These are phyloP conservation scores for Rhodotorula taiwanensis DNA, from an alignment of 768 basidiomycete species.

Conservation along the genomic window DNA sequence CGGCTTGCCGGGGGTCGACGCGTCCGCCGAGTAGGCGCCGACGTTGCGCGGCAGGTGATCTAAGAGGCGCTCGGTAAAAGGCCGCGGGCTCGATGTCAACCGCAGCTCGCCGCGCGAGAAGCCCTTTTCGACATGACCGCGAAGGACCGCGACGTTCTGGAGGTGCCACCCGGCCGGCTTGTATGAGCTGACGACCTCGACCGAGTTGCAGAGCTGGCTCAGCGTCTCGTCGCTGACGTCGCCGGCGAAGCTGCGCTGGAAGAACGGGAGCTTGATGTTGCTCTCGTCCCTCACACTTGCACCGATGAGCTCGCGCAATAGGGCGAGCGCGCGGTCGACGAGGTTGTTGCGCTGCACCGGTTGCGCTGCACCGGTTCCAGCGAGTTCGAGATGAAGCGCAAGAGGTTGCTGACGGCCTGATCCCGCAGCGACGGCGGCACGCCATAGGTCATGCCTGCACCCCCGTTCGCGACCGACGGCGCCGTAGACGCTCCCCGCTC, in stretches of 20 bases:
- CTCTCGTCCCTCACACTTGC: slow-evolving; percentile 84
- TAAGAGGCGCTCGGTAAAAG: slow-evolving; percentile 38
- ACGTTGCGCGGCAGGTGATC: slow-evolving; percentile 35
- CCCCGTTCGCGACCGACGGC: slow-evolving; percentile 40
- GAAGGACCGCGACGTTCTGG: slow-evolving; percentile 63
- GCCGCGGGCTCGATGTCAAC: slow-evolving; percentile 60
- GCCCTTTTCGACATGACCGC: slow-evolving; percentile 79
- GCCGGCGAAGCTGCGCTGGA: slow-evolving; percentile 66
- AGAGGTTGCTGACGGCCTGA: slow-evolving; percentile 86
- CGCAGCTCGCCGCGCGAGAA: slow-evolving; percentile 60
- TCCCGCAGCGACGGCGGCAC: slow-evolving; percentile 69
- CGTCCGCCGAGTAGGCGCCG: slow-evolving; percentile 15
- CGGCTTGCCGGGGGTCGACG: slow-evolving; percentile 45
- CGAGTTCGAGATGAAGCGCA: slow-evolving; percentile 72
- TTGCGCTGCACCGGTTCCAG: slow-evolving; percentile 45
- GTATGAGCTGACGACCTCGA: slow-evolving; percentile 76
- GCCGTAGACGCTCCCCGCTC: slow-evolving; percentile 46
- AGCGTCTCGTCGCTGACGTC: slow-evolving; percentile 67
- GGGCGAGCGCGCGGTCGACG: slow-evolving; percentile 46
- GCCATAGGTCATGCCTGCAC: slow-evolving; percentile 20
- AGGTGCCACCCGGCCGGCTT: slow-evolving; percentile 77
- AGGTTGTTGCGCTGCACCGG: slow-evolving; percentile 45
- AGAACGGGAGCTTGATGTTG: slow-evolving; percentile 82
- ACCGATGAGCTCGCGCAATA: slow-evolving; percentile 69
- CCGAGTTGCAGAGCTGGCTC: slow-evolving; percentile 65